These are phyloP conservation scores for Oryza glaberrima DNA, from an alignment of 176 grass and related monocot species.

Conservation along the genomic window DNA sequence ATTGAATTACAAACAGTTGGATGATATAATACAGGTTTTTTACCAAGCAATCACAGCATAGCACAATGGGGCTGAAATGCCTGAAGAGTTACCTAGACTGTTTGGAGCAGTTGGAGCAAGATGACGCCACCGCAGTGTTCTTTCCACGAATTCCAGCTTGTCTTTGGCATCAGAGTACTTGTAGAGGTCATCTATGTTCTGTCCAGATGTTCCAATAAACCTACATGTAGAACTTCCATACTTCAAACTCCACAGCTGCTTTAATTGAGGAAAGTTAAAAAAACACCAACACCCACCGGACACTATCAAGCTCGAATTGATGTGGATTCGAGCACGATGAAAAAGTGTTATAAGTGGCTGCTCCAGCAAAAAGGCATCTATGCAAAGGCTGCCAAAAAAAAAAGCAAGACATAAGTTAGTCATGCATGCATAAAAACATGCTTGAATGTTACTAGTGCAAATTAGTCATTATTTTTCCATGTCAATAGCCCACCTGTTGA, in stretches of 20 bases:
- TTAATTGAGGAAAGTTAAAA: conserved; percentile 17
- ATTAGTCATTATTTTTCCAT: conserved; percentile 31
- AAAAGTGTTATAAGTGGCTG: conserved; percentile 88
- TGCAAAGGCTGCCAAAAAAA: conserved; percentile 67
- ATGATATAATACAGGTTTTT: neutral
- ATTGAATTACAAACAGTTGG: neutral
- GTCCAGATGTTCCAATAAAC: conserved; percentile 93
- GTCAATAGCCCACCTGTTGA: conserved; percentile 66
- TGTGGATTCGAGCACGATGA: conserved; percentile 91
- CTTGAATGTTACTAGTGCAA: conserved; percentile 19
- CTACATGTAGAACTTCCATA: conserved; percentile 43
- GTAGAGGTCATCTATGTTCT: conserved; percentile 90
- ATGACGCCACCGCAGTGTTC: conserved; percentile 90
- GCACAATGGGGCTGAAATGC: neutral
- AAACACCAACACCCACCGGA: conserved; percentile 60
- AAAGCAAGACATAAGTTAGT: conserved; percentile 38
- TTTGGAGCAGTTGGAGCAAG: conserved; percentile 97
- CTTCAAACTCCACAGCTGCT: conserved; percentile 27
- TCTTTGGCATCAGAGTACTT: conserved; percentile 92
- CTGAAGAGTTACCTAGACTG: conserved; percentile 65
- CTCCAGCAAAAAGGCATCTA: conserved; percentile 89
- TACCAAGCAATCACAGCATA: conserved; percentile 1
- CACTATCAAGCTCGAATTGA: conserved; percentile 85
- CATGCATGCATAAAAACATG: conserved; percentile 1
- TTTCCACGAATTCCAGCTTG: conserved; percentile 89